Percentiles rank a stretch among this genome's conserved stretches.
These are phyloP conservation scores for Naganishia liquefaciens DNA, from an alignment of 1,284 basidiomycete species.

Conservation along the genomic window DNA sequence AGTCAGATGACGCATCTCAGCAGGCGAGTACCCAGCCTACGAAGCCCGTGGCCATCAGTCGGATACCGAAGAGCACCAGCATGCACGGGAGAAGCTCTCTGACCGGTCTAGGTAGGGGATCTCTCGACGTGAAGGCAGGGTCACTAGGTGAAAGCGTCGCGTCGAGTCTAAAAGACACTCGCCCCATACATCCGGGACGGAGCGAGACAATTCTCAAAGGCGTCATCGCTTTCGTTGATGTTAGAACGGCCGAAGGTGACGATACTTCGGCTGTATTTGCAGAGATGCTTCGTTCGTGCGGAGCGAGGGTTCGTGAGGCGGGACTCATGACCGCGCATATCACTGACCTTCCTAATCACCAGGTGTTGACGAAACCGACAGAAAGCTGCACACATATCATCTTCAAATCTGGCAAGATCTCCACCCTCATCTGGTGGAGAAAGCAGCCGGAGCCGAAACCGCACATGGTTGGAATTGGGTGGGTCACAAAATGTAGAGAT, in stretches of 20 bases:
- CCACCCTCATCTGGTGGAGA: constrained; percentile 76
- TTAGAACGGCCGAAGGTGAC: constrained; percentile 79
- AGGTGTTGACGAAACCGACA: constrained; percentile 58
- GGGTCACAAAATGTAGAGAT: constrained; percentile 85
- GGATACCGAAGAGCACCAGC: constrained; percentile 23
- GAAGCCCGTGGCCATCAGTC: constrained; percentile 31
- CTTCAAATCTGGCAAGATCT: constrained; percentile 79
- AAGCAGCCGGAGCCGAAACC: constrained; percentile 63
- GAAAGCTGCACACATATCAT: constrained; percentile 79
- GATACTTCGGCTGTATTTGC: constrained; percentile 79
- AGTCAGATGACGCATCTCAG: neutral
- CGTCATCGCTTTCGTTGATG: constrained; percentile 85
- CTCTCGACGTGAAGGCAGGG: neutral
- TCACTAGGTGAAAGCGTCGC: neutral
- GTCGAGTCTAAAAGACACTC: neutral
- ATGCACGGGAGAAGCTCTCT: constrained; percentile 13
- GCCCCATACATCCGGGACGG: neutral
- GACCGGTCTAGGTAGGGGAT: neutral
- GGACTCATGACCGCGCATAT: neutral
- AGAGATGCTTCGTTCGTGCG: constrained; percentile 77
- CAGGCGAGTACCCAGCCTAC: neutral
- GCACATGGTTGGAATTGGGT: constrained; percentile 80
- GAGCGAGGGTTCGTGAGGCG: constrained; percentile 68
- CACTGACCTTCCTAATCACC: constrained; percentile 37
- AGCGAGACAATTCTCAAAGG: constrained; percentile 46